Base-by-base conservation (phyloP, 2,329 filamentous ascomycete species). In the Didymella lethalis region DNA sequence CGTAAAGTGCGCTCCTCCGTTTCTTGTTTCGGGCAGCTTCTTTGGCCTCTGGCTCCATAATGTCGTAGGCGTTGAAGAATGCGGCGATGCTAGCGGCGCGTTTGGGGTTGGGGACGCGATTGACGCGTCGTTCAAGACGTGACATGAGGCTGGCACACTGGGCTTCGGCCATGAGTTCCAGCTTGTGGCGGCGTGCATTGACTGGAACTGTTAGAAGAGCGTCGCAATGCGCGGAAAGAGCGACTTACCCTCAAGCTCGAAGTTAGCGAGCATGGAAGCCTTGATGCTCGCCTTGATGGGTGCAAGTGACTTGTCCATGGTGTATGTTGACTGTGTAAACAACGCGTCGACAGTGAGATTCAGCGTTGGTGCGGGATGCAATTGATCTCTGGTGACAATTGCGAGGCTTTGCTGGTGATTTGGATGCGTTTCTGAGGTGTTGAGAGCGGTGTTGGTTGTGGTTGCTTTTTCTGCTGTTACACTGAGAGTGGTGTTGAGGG, bases 41-140 rank as follows among this genome's bases (percentile, higher is more conserved):
- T 40, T n/a, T 40, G 36, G 16, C 16, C 7, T 40, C 36, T n/a
- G 36, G 36, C 36, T 20, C 18, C 36, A 40, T 40, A 18, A 40
- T 40, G 36, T 40, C 36, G 36, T 18, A 40, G 5, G 36, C n/a
- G 36, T 40, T 40, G n/a, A 40, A 40, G 36, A 40, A 20, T 5
- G 10, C 36, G 16, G 3, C 6, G 36, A 40, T 20, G 7, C 6
- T 40, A 2, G 5, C 11, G n/a, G n/a, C 14, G 36, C 36, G 36
- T 40, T n/a, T 40, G 36, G 36, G 20, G n/a, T 5, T 8, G 7
- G 95, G 95, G 51, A 98, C 95, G 53, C 95, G 89, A 75, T 97
- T 97, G 76, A 98, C 86, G 78, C 95, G 91, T 80, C 96, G 90
- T 77, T 97, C 93, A 51, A 99, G 89, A 61, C 94, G 89, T 60